These are phyloP conservation scores for Eimeria falciformis DNA, from an alignment of 169 alveolate species.

Conservation along the genomic window DNA sequence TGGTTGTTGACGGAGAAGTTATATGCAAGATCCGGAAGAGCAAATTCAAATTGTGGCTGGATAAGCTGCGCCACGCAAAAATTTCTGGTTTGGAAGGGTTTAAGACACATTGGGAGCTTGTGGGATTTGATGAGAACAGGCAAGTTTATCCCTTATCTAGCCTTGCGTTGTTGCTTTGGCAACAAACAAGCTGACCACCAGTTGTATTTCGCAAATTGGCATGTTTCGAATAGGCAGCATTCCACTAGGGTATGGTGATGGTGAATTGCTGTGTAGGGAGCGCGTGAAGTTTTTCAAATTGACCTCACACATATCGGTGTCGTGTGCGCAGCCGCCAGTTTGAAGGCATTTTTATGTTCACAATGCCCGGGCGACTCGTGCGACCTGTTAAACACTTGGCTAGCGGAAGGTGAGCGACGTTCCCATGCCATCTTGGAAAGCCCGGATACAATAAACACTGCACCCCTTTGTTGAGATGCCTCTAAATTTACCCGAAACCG, in stretches of 20 bases:
- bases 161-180: too few relatives aligned
- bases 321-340: slow-evolving; percentile 71
- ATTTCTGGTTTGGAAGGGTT: slow-evolving; percentile 55
- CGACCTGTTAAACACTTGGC: slow-evolving; percentile 96
- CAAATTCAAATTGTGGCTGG: slow-evolving; percentile 64
- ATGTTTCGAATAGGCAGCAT: too few relatives aligned
- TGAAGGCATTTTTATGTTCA: slow-evolving; percentile 95
- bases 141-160: too few relatives aligned
- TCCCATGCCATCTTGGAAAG: neutral
- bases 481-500: too few relatives aligned
- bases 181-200: too few relatives aligned
- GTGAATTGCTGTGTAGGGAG: too few relatives aligned
- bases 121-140: slow-evolving; percentile 74
- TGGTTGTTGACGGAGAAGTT: slow-evolving; percentile 93
- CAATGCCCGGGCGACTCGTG: slow-evolving; percentile 97
- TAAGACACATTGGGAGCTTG: slow-evolving; percentile 74
- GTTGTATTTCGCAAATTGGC: too few relatives aligned
- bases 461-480: too few relatives aligned
- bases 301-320: neutral
- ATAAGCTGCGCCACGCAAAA: slow-evolving; percentile 54
- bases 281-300: too few relatives aligned
- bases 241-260: too few relatives aligned
- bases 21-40: slow-evolving; percentile 86
- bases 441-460: neutral
- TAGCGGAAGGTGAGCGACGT: slow-evolving; percentile 77